Evolutionary conservation across 1,284 basidiomycete genomes (phyloP), one percentile per base, ranked within the genome.

Genomic region (Meripilus lineatus): DNA sequence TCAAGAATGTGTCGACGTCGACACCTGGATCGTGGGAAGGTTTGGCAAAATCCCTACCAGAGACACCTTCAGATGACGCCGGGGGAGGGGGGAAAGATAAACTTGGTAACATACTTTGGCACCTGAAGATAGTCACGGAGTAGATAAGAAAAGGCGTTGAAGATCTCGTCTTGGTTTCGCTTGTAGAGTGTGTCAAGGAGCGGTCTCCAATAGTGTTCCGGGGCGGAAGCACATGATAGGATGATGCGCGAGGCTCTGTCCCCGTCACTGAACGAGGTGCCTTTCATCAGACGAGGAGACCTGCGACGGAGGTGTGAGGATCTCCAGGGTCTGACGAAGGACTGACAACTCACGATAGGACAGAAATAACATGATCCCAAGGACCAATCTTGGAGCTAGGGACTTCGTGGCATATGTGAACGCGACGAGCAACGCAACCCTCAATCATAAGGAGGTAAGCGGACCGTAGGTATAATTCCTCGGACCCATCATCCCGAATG

Each of bases 241-340:
- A 42, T n/a, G 14, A 28, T 42, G 5, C 40, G 40, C 14, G 26
- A 17, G 10, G 40, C 40, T 6, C 18, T 22, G 15, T 42, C 40
- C 21, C 23, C 34, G 25, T 21, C 17, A 7, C 20, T 17, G 17
- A 11, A 8, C 7, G n/a, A 22, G 23, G 14, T 22, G 13, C 8
- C 28, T 14, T 33, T 6, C 7, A 33, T 22, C 7, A n/a, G n/a
- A n/a, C n/a, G n/a, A n/a, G n/a, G n/a, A n/a, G n/a, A n/a, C n/a
- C n/a, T n/a, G n/a, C n/a, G n/a, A n/a, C n/a, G n/a, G n/a, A n/a
- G n/a, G n/a, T n/a, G n/a, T n/a, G n/a, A n/a, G n/a, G n/a, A n/a
- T n/a, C 15, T 25, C 21, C 4, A 28, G 23, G 38, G 15, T 26
- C 38, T 40, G 38, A 13, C 5, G 18, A 28, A 11, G 17, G 8